Percentiles rank a stretch among this genome's conserved stretches.
Evolutionary conservation across 768 basidiomycete species (phyloP).

Genomic region (Tricholoma sp.): DNA sequence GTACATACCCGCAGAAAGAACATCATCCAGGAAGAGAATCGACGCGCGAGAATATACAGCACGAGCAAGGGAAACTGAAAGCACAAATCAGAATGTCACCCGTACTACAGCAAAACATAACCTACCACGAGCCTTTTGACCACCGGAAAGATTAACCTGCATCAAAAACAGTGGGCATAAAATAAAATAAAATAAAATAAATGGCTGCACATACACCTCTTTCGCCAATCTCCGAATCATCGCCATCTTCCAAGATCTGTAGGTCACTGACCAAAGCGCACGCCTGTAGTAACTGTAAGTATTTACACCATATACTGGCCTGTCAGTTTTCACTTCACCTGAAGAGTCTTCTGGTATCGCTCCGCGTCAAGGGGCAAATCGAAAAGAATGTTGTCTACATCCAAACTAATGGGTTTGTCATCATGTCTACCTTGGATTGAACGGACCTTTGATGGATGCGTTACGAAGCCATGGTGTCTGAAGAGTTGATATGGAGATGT

Average conservation of each 20-base stretch:
- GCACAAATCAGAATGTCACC: not conserved
- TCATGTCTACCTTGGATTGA: not conserved
- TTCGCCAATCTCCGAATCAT: conserved; percentile 85
- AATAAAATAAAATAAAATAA: no score
- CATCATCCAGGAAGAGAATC: conserved; percentile 80
- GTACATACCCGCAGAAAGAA: conserved; percentile 46
- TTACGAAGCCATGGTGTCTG: conserved; percentile 73
- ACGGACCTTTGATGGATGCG: conserved; percentile 51
- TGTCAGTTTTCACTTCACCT: conserved; percentile 40
- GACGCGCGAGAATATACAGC: conserved; percentile 89
- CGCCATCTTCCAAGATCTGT: conserved; percentile 81
- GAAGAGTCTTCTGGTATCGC: conserved; percentile 72
- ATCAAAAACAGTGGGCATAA: not conserved
- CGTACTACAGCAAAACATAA: conserved; percentile 15
- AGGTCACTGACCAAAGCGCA: conserved; percentile 71
- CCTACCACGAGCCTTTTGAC: conserved; percentile 65
- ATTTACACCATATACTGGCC: conserved; percentile 7
- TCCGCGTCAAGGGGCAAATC: conserved; percentile 63
- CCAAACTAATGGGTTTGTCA: conserved; percentile 4
- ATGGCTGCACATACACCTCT: conserved; percentile 52
- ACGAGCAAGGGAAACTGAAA: conserved; percentile 67
- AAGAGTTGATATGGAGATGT: not conserved
- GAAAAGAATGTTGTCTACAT: conserved; percentile 61
- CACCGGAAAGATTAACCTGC: conserved; percentile 51
- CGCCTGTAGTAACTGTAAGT: conserved; percentile 25